Base-by-base conservation (phyloP, 768 basidiomycete genomes). In the Lactarius akahatsu region DNA sequence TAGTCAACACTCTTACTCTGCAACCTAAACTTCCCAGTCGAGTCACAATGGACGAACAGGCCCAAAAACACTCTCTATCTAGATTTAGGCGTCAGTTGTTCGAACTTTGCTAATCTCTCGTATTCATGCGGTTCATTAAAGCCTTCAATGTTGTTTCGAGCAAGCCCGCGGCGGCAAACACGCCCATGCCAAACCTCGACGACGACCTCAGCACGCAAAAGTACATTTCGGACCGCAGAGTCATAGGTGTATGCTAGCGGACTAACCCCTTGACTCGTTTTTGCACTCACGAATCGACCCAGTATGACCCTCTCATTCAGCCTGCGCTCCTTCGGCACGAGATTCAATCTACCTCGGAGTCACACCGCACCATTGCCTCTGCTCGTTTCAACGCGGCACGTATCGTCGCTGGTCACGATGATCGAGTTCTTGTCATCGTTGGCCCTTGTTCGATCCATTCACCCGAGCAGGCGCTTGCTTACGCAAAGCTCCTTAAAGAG, bases 381-480 rank as follows among this genome's bases (percentile, higher is more conserved):
- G 89, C 94, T 4, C 89, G 96, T 69, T 89, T 86, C 80, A 82
- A 82, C 67, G 85, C 93, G 0, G 91, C 94, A 0, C 81, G 86
- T 65, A 86, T 96, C 71, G 81, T 95, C 38, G 86, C 91, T 0
- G 94, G 95, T 28, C 85, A 86, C 45, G 95, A 96, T 71, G 89
- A 92, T 69, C 86, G 94, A 56, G 69, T 98, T 2, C 81, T 98
- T 52, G 94, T 98, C 73, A 82, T 98, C 72, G 90, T 98, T 70
- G 96, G 96, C 3, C 96, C 96, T 30, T 98, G 96, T 80, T 94
- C 92, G 0, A 97, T 98, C 68, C 96, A 98, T 75, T 91, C 88
- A 10, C 78, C 92, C 4, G 86, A 88, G 61, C 92, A 95, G 76
- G 96, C 95, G 2, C 77, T 93, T 57, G 87, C 89, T 71, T 94